A percentile compares a stretch with the other conserved stretches of the same genome.
Conservation (phyloP, 495 filamentous ascomycete species). For the Aspergillus egyptiacus region DNA sequence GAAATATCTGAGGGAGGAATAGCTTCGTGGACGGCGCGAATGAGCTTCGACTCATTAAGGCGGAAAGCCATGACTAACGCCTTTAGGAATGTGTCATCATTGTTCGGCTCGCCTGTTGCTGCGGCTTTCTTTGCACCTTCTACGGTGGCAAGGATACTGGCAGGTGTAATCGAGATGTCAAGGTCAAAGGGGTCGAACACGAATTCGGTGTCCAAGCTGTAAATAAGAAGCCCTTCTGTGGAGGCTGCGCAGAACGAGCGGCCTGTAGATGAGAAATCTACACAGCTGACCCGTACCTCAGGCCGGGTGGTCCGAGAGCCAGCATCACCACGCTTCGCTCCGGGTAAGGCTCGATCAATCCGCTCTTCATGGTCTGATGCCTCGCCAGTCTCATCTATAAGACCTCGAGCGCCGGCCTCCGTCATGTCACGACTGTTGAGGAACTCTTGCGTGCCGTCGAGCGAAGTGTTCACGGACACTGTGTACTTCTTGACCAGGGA, state of each 20-base stretch:
- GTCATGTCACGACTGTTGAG: constrained; percentile 87
- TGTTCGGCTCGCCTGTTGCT: constrained; percentile 25
- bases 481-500: constrained; percentile 91
- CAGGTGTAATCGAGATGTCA: constrained; percentile 84
- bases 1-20: constrained; percentile 70
- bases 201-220: constrained; percentile 73
- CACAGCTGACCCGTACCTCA: constrained; percentile 77
- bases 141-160: constrained; percentile 70
- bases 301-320: constrained; percentile 67
- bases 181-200: constrained; percentile 93
- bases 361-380: constrained; percentile 83
- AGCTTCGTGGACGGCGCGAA: constrained; percentile 77
- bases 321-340: constrained; percentile 78
- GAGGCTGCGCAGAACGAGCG: constrained; percentile 89
- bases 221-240: constrained; percentile 90
- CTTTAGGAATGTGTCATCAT: constrained; percentile 75
- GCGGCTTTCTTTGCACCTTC: constrained; percentile 37
- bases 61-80: constrained; percentile 96
- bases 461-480: constrained; percentile 84
- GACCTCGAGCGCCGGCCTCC: constrained; percentile 75
- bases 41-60: constrained; percentile 70
- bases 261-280: constrained; percentile 84
- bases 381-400: constrained; percentile 83
- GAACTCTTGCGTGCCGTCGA: constrained; percentile 94
- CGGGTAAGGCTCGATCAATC: constrained; percentile 78